Base-by-base conservation (phyloP, 2,329 filamentous ascomycete species). In the Botryosphaeria dothidea region DNA sequence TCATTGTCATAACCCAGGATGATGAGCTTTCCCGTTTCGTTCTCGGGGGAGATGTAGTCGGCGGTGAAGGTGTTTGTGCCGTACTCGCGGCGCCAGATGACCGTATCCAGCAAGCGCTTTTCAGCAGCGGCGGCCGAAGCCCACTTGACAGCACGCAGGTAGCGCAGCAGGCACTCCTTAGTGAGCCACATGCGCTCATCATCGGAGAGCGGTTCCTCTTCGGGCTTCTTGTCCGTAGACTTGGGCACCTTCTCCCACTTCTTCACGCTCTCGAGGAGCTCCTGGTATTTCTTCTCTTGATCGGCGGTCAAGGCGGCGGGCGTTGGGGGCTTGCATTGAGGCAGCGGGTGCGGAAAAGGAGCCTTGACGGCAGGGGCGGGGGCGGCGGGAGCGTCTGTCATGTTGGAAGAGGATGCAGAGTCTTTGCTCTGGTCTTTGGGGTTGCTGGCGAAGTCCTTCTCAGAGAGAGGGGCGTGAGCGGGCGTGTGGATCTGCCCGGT, bases 21-120 rank as follows among this genome's bases (percentile, higher is more conserved):
- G 65, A 97, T 85, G 78, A 98, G 94, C 83, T 99, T 99, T 70
- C 95, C 95, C 9, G 94, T 98, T 81, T 94, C 93, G 77, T 97
- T 96, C 82, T 99, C 95, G 13, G 91, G 88, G 0, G 91, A 92
- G 73, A 98, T 94, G 79, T 96, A 91, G 8, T 97, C 93, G 9
- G 90, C 84, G 0, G 92, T 93, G 73, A 93, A 86, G 64, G 80
- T 75, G 67, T 91, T 87, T 65, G 96, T 84, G 54, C 92, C 93
- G 74, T 96, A 99, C 74, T 97, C 93, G 64, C 94, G 86, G 52
- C 95, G 88, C 95, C 95, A 99, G 66, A 87, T 85, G 65, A 98
- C 80, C 0, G 94, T 97, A 49, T 86, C 86, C 70, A 90, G 88
- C 45, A 98, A 79, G n/a, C 95, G 90, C 75, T 90, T 90, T 69